A percentile compares a stretch with the other conserved stretches of the same genome.
Evolutionary conservation across 23 red algal genomes (phyloP).

Genomic region (Gracilaria vermiculophylla): DNA sequence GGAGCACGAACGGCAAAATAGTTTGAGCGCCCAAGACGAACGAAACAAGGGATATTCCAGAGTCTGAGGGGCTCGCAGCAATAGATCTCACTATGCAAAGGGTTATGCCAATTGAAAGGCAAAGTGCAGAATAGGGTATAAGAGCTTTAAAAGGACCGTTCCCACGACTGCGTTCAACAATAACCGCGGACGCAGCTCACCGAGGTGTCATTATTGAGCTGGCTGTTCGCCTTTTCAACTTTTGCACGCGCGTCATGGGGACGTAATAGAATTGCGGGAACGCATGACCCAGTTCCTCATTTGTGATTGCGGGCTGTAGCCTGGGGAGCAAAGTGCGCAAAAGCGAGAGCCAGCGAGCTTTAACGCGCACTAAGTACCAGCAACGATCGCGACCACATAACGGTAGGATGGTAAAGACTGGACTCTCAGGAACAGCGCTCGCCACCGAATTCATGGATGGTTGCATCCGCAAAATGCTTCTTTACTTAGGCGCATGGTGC

Average conservation of each 20-base stretch:
- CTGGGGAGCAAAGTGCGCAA: neutral
- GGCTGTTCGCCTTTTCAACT: neutral
- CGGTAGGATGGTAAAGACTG: too few species aligned
- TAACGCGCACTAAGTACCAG: too few species aligned
- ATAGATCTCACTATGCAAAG: slow-evolving; percentile 5
- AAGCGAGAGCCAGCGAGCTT: too few species aligned
- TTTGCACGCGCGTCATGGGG: neutral
- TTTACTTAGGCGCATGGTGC: too few species aligned
- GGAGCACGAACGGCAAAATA: too few species aligned
- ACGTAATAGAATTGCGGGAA: neutral
- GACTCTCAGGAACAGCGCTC: too few species aligned
- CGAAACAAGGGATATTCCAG: slow-evolving; percentile 11
- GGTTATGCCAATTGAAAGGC: slow-evolving; percentile 22
- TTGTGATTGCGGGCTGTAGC: neutral
- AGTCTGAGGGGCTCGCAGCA: neutral
- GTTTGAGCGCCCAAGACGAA: too few species aligned
- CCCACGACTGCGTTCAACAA: neutral
- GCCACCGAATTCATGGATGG: too few species aligned
- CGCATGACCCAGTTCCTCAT: neutral
- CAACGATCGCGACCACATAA: too few species aligned
- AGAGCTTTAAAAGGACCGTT: neutral
- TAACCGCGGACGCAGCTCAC: neutral
- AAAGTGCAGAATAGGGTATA: slow-evolving; percentile 12
- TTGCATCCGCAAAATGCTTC: too few species aligned
- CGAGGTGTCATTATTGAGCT: neutral